These are phyloP conservation scores for Capronia epimyces DNA, from an alignment of 2,329 filamentous ascomycete genomes.

Conservation along the genomic window DNA sequence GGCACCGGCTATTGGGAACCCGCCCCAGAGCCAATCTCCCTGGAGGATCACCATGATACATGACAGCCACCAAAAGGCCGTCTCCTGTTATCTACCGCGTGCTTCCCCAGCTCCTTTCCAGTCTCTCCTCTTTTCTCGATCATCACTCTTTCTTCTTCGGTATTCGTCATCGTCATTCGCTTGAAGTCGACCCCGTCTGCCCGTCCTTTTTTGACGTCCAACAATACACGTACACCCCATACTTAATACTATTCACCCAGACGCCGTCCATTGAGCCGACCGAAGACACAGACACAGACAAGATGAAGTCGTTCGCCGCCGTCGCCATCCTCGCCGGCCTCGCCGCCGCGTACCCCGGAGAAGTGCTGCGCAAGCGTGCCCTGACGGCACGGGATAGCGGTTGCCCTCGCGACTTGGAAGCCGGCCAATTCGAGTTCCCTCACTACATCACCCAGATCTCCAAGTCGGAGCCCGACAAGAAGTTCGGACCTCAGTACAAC, in stretches of 20 bases:
- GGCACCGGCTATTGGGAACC: background rate
- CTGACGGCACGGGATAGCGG: conserved; percentile 34
- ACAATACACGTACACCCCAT: background rate
- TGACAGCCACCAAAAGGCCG: background rate
- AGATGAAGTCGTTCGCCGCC: conserved; percentile 39
- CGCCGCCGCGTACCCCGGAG: conserved; percentile 39
- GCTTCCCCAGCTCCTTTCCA: background rate
- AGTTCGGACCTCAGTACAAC: conserved; percentile 51
- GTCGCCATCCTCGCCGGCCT: conserved; percentile 38
- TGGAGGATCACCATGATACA: background rate
- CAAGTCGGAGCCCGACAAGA: conserved; percentile 47
- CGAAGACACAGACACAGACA: conserved; percentile 15
- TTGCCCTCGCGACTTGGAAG: conserved; percentile 44
- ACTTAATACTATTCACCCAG: background rate
- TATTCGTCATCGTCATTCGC: conserved; percentile 18
- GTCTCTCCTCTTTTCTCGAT: background rate
- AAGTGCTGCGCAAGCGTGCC: conserved; percentile 41
- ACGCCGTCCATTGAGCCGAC: background rate
- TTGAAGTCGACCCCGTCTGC: conserved; percentile 1
- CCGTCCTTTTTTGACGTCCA: background rate
- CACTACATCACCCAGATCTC: conserved; percentile 60
- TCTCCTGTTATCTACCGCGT: background rate
- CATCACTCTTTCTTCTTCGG: conserved; percentile 1
- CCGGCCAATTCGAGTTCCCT: conserved; percentile 51
- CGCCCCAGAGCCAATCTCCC: background rate